Evolutionary conservation across 495 filamentous ascomycete genomes (phyloP).

Genomic region (Penicillium robsamsonii): DNA sequence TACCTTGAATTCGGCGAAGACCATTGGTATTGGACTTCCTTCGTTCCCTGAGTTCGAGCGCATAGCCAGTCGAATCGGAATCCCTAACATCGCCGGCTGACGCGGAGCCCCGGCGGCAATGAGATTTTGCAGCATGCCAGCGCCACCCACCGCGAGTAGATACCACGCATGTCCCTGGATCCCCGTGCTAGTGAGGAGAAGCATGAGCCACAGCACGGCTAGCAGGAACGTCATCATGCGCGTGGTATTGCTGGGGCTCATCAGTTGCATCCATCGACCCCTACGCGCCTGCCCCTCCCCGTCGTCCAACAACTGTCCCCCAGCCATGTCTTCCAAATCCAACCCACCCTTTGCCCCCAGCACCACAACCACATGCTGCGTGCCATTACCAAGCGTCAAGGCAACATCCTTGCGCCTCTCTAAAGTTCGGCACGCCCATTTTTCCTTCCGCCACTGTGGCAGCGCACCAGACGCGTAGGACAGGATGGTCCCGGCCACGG

Average conservation of each 20-base stretch:
- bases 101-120: conserved; percentile 36
- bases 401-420: conserved; percentile 28
- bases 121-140: conserved; percentile 49
- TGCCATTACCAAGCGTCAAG: conserved; percentile 46
- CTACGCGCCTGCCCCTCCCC: neutral
- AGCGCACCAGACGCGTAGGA: conserved; percentile 33
- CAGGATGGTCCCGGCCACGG: conserved; percentile 38
- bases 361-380: conserved; percentile 44
- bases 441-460: conserved; percentile 52
- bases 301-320: conserved; percentile 19
- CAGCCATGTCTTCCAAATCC: conserved; percentile 49
- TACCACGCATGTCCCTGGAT: conserved; percentile 40
- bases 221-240: conserved; percentile 18
- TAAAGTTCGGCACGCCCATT: conserved; percentile 41
- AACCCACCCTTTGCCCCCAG: conserved; percentile 33
- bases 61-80: conserved; percentile 26
- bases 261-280: neutral
- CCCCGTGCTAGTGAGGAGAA: conserved; percentile 40
- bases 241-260: conserved; percentile 15
- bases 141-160: conserved; percentile 40
- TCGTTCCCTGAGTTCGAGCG: neutral
- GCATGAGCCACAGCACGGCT: conserved; percentile 37
- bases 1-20: conserved; percentile 28
- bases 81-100: conserved; percentile 25
- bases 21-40: neutral